Evolutionary conservation across 768 basidiomycete species (phyloP), one percentile per base, ranked within the genome.

Genomic region (Amyloporia xantha): DNA sequence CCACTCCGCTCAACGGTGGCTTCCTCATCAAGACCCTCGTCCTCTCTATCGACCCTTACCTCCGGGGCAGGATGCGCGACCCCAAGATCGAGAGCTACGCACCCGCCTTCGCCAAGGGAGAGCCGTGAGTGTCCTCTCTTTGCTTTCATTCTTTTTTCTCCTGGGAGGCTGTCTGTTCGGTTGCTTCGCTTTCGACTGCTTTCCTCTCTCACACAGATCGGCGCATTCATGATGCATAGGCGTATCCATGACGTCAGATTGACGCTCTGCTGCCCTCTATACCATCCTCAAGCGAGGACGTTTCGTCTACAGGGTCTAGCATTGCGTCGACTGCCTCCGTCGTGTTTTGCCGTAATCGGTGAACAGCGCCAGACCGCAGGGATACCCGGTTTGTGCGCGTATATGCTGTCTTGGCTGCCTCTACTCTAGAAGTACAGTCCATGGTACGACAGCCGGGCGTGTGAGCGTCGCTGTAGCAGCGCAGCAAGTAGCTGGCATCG

Each of bases 21-120:
- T 55, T 61, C 50, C 57, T 65, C 38, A 47, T 62, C 21, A 64
- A 66, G 54, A 52, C 50, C n/a, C 57, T 66, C 20, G 52, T 50
- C 3, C 48, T 63, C 24, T 55, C 55, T 15, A 51, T 57, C 39
- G 58, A 60, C 33, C 54, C 62, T 4, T 56, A 57, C 46, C 41
- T 49, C 47, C 42, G 52, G 3, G 44, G 37, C 3, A 26, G 48
- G n/a, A 46, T 54, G 53, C 36, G 53, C 6, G 53, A 54, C 25
- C 7, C 53, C 2, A 37, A 13, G 37, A 50, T 50, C 20, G 27
- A 35, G 39, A 50, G 44, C 49, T 59, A 59, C 36, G 17, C 48
- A 10, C 44, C 52, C 5, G 27, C 53, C 5, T 68, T 62, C 55
- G 17, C 28, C 9, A 25, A 63, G 13, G 62, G 63, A 19, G 33